Percentiles rank a stretch among this genome's conserved stretches.
Evolutionary conservation across 768 basidiomycete genomes (phyloP).

Genomic region (Boletus bicolor): DNA sequence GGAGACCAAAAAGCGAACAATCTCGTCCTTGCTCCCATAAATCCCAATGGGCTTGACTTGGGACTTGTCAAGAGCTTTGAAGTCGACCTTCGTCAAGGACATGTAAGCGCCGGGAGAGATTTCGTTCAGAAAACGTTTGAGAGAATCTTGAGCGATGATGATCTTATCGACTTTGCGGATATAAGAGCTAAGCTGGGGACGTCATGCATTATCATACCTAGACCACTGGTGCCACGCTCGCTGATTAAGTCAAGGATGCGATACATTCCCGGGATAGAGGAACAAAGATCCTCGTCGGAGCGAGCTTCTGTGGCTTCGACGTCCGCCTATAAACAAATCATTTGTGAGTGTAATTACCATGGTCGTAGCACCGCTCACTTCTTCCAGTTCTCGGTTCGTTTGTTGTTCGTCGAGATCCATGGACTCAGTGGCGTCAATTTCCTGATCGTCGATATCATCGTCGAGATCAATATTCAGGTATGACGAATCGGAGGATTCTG

Average conservation of each 20-base stretch:
- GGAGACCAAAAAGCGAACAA: conserved; percentile 44
- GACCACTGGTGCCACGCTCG: conserved; percentile 48
- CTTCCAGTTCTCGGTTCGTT: conserved; percentile 10
- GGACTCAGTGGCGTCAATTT: conserved; percentile 13
- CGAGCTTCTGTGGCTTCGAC: conserved; percentile 8
- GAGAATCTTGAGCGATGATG: conserved; percentile 53
- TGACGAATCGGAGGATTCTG: conserved; percentile 19
- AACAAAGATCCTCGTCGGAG: conserved; percentile 22
- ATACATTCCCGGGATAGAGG: conserved; percentile 44
- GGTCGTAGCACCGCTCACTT: conserved; percentile 1
- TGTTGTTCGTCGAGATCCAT: conserved; percentile 13
- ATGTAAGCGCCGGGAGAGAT: conserved; percentile 50
- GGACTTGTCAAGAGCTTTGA: conserved; percentile 47
- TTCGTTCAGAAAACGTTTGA: conserved; percentile 46
- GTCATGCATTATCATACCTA: conserved; percentile 37
- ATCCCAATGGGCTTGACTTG: conserved; percentile 49
- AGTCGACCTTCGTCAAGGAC: conserved; percentile 57
- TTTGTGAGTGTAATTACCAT: not conserved
- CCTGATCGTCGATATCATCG: conserved; percentile 14
- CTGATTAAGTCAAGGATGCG: conserved; percentile 52
- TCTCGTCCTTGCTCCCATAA: conserved; percentile 53
- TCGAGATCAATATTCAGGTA: conserved; percentile 18
- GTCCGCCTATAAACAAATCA: conserved; percentile 15
- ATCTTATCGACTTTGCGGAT: conserved; percentile 53
- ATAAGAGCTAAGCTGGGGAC: not conserved